Conservation (phyloP, 2,329 filamentous ascomycete genomes). For the Epichloe brachyelytri region DNA sequence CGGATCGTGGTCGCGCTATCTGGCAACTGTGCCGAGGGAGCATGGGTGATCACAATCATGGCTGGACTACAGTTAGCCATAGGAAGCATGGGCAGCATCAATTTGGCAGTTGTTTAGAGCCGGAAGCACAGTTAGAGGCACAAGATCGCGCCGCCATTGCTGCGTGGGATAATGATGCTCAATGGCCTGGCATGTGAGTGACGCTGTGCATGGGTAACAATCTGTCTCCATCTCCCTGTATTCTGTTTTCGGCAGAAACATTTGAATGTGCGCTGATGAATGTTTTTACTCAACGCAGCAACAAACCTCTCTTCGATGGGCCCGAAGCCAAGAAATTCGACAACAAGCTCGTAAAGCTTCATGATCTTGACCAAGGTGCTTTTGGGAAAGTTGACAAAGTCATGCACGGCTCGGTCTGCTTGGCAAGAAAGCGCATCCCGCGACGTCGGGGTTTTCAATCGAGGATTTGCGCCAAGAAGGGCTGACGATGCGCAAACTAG, state of each 20-base stretch:
- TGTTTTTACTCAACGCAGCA: slow-evolving; percentile 9
- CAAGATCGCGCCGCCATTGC: slow-evolving; percentile 18
- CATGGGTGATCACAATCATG: slow-evolving; percentile 18
- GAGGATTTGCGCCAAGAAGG: slow-evolving; percentile 31
- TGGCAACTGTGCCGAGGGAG: neutral
- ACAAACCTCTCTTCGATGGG: slow-evolving; percentile 18
- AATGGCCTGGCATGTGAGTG: slow-evolving; percentile 22
- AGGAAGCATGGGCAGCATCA: slow-evolving; percentile 10
- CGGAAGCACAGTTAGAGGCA: slow-evolving; percentile 18
- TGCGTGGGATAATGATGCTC: slow-evolving; percentile 19
- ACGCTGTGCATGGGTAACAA: neutral
- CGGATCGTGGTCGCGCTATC: neutral
- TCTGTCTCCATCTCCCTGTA: neutral
- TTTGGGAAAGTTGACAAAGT: slow-evolving; percentile 33
- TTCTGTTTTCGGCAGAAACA: neutral
- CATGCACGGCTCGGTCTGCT: slow-evolving; percentile 25
- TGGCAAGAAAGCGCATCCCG: slow-evolving; percentile 32
- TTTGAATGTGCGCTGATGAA: neutral
- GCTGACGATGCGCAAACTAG: slow-evolving; percentile 32
- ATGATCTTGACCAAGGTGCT: slow-evolving; percentile 28
- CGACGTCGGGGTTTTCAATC: slow-evolving; percentile 24
- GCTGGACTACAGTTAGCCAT: slow-evolving; percentile 22
- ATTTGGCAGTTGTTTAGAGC: slow-evolving; percentile 8
- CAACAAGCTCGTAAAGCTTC: slow-evolving; percentile 16
- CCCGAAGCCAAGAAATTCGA: slow-evolving; percentile 23